Evolutionary conservation across 2,329 filamentous ascomycete genomes (phyloP).

Genomic region (Xenoacremonium recifei): DNA sequence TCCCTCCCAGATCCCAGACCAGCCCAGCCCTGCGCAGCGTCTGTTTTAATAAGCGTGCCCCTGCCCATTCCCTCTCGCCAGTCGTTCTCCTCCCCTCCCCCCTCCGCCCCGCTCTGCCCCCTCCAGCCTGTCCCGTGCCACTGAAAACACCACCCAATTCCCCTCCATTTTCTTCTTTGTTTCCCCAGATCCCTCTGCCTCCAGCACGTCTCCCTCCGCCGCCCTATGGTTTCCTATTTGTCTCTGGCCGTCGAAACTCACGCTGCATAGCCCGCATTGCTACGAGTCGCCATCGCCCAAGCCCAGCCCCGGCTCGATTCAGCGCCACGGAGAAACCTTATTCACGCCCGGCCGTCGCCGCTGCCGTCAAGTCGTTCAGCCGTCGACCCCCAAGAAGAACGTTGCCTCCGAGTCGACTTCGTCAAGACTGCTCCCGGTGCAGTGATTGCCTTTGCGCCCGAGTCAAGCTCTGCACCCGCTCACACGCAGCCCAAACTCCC

Average conservation of each 20-base stretch:
- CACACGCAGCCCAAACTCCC: slow-evolving; percentile 5
- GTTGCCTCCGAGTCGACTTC: slow-evolving; percentile 18
- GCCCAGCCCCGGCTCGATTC: slow-evolving; percentile 6
- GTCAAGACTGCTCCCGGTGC: slow-evolving; percentile 15
- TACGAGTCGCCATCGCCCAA: slow-evolving; percentile 10
- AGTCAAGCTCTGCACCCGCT: slow-evolving; percentile 16
- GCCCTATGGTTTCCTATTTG: slow-evolving; percentile 18
- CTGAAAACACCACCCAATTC: slow-evolving; percentile 28
- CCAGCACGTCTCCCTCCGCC: slow-evolving; percentile 23
- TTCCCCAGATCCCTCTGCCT: slow-evolving; percentile 30
- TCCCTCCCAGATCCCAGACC: no score
- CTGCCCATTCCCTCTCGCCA: slow-evolving; percentile 26
- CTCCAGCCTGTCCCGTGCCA: slow-evolving; percentile 30
- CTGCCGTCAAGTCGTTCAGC: slow-evolving; percentile 18
- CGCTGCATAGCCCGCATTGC: slow-evolving; percentile 20
- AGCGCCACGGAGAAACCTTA: slow-evolving; percentile 16
- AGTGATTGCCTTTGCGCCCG: slow-evolving; percentile 16
- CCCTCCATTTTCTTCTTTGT: slow-evolving; percentile 30
- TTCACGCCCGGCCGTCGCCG: slow-evolving; percentile 20
- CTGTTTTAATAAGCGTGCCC: slow-evolving; percentile 29
- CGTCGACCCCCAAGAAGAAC: slow-evolving; percentile 27
- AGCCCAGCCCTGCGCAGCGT: slow-evolving; percentile 14
- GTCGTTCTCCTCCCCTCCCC: slow-evolving; percentile 23
- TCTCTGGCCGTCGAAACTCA: slow-evolving; percentile 24
- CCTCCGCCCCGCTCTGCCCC: slow-evolving; percentile 16